A percentile compares a stretch with the other conserved stretches of the same genome.
Conservation (phyloP, 75 land plant species). For the Pseudotsuga menziesii region DNA sequence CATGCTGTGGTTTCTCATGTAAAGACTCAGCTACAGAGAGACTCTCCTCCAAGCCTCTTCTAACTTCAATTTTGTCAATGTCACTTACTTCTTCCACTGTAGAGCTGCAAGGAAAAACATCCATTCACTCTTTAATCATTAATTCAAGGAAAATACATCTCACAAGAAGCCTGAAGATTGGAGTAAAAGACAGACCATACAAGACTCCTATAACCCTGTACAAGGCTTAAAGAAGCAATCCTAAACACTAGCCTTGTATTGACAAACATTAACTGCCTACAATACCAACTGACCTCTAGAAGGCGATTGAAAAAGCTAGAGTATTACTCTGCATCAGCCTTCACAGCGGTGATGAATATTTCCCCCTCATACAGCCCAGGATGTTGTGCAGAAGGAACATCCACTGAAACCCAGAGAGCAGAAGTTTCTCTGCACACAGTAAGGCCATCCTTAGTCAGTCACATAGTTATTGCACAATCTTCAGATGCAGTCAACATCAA, state of each 20-base stretch:
- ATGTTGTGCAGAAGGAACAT: slow-evolving; percentile 75
- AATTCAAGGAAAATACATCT: not conserved
- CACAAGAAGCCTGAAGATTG: not conserved
- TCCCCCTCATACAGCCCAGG: slow-evolving; percentile 93
- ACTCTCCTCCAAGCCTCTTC: slow-evolving; percentile 7
- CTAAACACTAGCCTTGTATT: slow-evolving; percentile 5
- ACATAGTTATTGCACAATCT: not conserved
- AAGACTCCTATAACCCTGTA: slow-evolving; percentile 5
- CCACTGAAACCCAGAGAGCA: slow-evolving; percentile 87
- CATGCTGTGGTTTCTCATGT: slow-evolving; percentile 41
- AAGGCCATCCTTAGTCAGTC: not conserved
- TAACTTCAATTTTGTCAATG: slow-evolving; percentile 6
- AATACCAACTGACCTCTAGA: slow-evolving; percentile 25
- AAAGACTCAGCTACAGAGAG: slow-evolving; percentile 34
- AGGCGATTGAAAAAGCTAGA: slow-evolving; percentile 25
- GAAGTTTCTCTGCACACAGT: slow-evolving; percentile 69
- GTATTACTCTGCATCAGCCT: slow-evolving; percentile 67
- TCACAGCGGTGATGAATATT: slow-evolving; percentile 62
- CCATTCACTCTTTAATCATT: not conserved
- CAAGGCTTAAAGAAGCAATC: slow-evolving; percentile 10
- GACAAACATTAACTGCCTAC: slow-evolving; percentile 8
- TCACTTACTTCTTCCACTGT: slow-evolving; percentile 4
- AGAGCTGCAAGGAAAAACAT: slow-evolving; percentile 5
- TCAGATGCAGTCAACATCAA: not conserved
- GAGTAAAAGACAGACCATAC: not conserved